Conservation (phyloP, 768 basidiomycete genomes). For the Kwoniella dendrophila region DNA sequence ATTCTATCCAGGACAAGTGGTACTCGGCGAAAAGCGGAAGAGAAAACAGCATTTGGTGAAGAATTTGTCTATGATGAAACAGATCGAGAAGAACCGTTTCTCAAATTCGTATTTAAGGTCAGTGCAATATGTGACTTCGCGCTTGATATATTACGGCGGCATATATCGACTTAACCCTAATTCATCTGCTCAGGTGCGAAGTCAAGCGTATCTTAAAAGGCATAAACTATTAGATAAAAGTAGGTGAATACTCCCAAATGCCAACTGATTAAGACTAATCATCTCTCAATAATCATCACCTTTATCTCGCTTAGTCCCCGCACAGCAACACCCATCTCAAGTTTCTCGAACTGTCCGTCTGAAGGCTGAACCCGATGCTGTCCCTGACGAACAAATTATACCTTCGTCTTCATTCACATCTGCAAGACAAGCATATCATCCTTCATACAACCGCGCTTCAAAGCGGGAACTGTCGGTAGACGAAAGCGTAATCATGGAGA, state of each 20-base stretch:
- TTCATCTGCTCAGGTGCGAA: conserved; percentile 17
- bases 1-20: background rate
- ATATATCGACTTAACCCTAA: too few species aligned
- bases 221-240: conserved; percentile 5
- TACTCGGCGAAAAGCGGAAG: background rate
- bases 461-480: background rate
- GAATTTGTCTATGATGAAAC: conserved; percentile 7
- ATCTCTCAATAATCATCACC: too few species aligned
- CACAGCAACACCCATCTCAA: conserved; percentile 21
- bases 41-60: conserved; percentile 8
- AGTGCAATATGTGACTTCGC: background rate
- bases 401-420: too few species aligned
- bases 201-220: conserved; percentile 1
- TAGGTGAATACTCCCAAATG: too few species aligned
- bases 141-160: background rate
- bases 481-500: too few species aligned
- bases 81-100: conserved; percentile 2
- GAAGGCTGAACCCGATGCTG: conserved; percentile 14
- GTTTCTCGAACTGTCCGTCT: conserved; percentile 4
- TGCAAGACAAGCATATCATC: background rate
- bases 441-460: background rate
- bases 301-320: conserved; percentile 7
- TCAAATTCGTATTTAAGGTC: conserved; percentile 23
- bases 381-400: too few species aligned
- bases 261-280: too few species aligned